These are phyloP conservation scores for Mucor saturninus DNA, from an alignment of 371 early-diverging fungal genomes.

Conservation along the genomic window DNA sequence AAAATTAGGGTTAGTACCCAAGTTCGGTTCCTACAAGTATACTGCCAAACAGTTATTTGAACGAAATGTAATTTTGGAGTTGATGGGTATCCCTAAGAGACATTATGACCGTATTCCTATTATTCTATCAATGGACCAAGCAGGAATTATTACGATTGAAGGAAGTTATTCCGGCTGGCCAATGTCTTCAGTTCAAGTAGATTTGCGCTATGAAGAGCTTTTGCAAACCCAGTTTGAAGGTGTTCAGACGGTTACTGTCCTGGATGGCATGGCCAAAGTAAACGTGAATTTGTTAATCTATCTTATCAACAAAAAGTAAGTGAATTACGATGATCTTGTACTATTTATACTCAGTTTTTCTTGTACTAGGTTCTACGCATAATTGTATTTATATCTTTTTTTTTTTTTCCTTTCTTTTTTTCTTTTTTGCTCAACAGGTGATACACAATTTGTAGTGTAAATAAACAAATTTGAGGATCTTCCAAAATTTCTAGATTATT, in stretches of 20 bases:
- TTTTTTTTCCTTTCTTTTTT: not conserved
- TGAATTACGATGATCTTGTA: not conserved
- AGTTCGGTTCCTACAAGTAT: slow-evolving; percentile 98
- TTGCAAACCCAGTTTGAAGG: slow-evolving; percentile 93
- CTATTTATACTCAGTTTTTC: not conserved
- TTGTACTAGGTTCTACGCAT: slow-evolving; percentile 31
- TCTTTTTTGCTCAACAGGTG: not conserved
- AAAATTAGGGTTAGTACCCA: slow-evolving; percentile 86
- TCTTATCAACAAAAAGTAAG: slow-evolving; percentile 96
- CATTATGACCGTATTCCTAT: slow-evolving; percentile 90
- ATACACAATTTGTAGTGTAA: not conserved
- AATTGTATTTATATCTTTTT: slow-evolving; percentile 1
- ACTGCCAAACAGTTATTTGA: slow-evolving; percentile 90
- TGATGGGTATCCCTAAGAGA: slow-evolving; percentile 80
- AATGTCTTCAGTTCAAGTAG: slow-evolving; percentile 77
- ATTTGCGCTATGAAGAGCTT: slow-evolving; percentile 90
- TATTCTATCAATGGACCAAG: slow-evolving; percentile 90
- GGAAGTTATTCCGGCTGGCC: slow-evolving; percentile 81
- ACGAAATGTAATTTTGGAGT: slow-evolving; percentile 88
- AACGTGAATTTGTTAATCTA: slow-evolving; percentile 95
- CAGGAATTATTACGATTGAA: slow-evolving; percentile 89
- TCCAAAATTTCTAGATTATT: not conserved
- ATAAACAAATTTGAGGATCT: not conserved
- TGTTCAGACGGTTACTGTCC: slow-evolving; percentile 82
- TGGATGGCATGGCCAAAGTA: slow-evolving; percentile 91